Evolutionary conservation across 1,284 basidiomycete genomes (phyloP).

Genomic region (Ganoderma sinense): DNA sequence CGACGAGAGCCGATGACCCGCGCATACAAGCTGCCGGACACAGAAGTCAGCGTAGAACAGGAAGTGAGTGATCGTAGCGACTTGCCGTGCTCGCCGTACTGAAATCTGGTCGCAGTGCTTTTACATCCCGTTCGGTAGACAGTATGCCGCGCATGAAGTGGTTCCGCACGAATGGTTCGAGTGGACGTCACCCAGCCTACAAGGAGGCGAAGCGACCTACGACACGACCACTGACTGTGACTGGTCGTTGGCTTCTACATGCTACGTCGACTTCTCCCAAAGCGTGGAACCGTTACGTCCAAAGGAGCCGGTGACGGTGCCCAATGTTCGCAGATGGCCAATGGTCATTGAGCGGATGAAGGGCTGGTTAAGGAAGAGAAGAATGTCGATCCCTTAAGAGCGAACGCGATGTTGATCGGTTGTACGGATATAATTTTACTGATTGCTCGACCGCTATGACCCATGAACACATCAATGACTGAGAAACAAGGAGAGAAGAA

Average conservation of each 20-base stretch:
- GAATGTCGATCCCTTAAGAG: conserved; percentile 22
- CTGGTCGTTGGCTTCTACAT: conserved; percentile 18
- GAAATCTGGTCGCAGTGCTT: conserved; percentile 1
- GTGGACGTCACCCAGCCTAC: conserved; percentile 23
- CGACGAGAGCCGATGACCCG: neutral
- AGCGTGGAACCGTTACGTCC: conserved; percentile 16
- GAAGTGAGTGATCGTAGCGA: conserved; percentile 8
- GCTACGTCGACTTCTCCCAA: conserved; percentile 18
- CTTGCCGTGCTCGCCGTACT: neutral
- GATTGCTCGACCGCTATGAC: neutral
- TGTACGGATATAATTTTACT: neutral
- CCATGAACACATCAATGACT: neutral
- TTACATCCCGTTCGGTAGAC: conserved; percentile 23
- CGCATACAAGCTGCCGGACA: neutral
- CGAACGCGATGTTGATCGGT: neutral
- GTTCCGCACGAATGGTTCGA: conserved; percentile 28
- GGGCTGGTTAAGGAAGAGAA: conserved; percentile 28
- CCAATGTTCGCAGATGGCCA: conserved; percentile 9
- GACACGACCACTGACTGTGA: conserved; percentile 9
- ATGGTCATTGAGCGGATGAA: conserved; percentile 25
- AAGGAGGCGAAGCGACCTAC: conserved; percentile 3
- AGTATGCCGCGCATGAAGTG: conserved; percentile 13
- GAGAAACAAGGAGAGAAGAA: neutral
- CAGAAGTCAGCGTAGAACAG: conserved; percentile 2
- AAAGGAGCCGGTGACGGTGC: neutral